Base-by-base conservation (phyloP, 2,329 filamentous ascomycete species). In the Fusarium coicis region DNA sequence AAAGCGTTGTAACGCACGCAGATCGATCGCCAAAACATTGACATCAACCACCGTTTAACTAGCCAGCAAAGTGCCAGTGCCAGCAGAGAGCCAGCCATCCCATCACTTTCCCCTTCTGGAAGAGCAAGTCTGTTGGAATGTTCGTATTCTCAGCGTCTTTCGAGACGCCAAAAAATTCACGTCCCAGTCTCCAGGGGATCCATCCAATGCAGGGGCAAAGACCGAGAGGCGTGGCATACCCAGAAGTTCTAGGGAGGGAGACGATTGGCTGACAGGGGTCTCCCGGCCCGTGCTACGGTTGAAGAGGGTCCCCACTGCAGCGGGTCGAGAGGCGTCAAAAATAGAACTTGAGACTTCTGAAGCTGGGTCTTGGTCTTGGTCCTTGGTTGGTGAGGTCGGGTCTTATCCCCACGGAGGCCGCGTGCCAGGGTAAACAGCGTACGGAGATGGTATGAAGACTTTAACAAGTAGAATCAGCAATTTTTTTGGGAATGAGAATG, bases 271-370 rank as follows among this genome's bases (percentile, higher is more conserved):
- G 39, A 26, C 61, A 58, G 57, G 23, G 47, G 59, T 37, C 42
- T 72, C 46, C 55, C 72, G 57, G 56, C 26, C 49, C 66, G 66
- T 58, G 50, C 54, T 64, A 65, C 28, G 40, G 52, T 65, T 65
- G 59, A 46, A 56, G 60, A 57, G 50, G 32, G 58, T 60, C 56
- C 34, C 72, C 72, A 73, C 72, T 49, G 8, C 4, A 59, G 68
- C 68, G 72, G 72, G 66, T 74, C 66, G 32, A 34, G 42, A 59
- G 74, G 64, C 70, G 59, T 76, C 74, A 76, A 76, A 76, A 76
- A 76, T 76, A 76, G 74, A 68, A 36, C 32, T 52, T 52, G 32
- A 52, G 47, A 52, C n/a, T 52, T 52, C n/a, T 52, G 49, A 52
- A 76, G 61, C 73, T 66, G 66, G 63, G 59, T 61, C 59, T 40